phyloP scores from a whole-genome alignment of 1,284 basidiomycete genomes.

The Mrakiaceae sp. region DNA sequence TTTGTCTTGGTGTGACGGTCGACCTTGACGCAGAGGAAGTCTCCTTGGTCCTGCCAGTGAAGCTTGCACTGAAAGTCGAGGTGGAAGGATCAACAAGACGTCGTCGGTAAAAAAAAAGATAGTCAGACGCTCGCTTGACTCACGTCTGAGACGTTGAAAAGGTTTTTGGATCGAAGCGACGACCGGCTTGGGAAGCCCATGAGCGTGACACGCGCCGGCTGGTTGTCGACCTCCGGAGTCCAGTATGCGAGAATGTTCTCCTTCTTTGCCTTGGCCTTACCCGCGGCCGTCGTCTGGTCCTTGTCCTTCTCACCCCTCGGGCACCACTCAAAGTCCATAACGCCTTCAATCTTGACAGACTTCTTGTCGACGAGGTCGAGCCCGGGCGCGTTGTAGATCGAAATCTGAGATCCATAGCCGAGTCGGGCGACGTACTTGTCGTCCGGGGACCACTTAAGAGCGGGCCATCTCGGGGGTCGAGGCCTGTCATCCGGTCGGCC shows the following conservation, averaged over 20 bases:
- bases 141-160: slow-evolving; percentile 97
- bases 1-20: slow-evolving; percentile 99
- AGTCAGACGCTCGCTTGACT: slow-evolving; percentile 25
- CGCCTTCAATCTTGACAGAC: slow-evolving; percentile 94
- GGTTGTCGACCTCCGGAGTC: slow-evolving; percentile 91
- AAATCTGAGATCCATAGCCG: slow-evolving; percentile 83
- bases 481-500: slow-evolving; percentile 11
- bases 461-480: slow-evolving; percentile 59
- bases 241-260: slow-evolving; percentile 97
- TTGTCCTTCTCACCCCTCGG: slow-evolving; percentile 85
- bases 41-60: slow-evolving; percentile 97
- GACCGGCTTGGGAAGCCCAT: slow-evolving; percentile 78
- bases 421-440: slow-evolving; percentile 89
- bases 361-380: slow-evolving; percentile 97
- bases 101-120: not conserved
- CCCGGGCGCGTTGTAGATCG: slow-evolving; percentile 86
- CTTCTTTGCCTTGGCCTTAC: slow-evolving; percentile 37
- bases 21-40: slow-evolving; percentile 98
- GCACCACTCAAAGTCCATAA: slow-evolving; percentile 98
- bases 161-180: slow-evolving; percentile 85
- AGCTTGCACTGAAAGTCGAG: slow-evolving; percentile 67
- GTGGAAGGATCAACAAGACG: not conserved
- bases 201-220: slow-evolving; percentile 91
- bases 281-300: slow-evolving; percentile 50
- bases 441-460: slow-evolving; percentile 95